These are phyloP conservation scores for Capronia americana DNA, from an alignment of 2,329 filamentous ascomycete species.

Conservation along the genomic window DNA sequence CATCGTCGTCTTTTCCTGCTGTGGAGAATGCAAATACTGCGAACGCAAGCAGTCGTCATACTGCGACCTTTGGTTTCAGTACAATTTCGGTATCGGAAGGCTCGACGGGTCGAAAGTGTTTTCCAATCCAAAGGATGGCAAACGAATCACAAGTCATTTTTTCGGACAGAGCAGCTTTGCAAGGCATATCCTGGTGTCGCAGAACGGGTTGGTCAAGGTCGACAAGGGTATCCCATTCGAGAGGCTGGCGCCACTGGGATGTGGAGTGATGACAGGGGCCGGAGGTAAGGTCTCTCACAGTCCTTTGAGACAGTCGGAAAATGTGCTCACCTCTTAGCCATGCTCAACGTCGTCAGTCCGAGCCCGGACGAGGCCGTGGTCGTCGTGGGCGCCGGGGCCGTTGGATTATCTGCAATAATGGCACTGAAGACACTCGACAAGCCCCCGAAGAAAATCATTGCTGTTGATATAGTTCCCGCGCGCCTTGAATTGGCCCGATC, in stretches of 20 bases:
- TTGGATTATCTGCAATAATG: constrained; percentile 46
- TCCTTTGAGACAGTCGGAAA: neutral
- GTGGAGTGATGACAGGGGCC: constrained; percentile 44
- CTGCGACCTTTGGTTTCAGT: constrained; percentile 40
- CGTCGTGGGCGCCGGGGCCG: constrained; percentile 44
- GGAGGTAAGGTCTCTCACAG: constrained; percentile 35
- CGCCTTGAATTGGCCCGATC: constrained; percentile 52
- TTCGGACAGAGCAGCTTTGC: constrained; percentile 45
- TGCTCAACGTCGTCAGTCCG: constrained; percentile 38
- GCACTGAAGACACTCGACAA: constrained; percentile 41
- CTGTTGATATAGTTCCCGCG: constrained; percentile 53
- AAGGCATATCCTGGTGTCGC: constrained; percentile 39
- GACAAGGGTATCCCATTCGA: constrained; percentile 36
- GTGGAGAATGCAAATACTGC: constrained; percentile 39
- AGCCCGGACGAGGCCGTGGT: constrained; percentile 39
- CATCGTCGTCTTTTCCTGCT: constrained; percentile 55
- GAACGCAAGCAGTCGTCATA: constrained; percentile 36
- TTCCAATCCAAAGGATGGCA: constrained; percentile 20
- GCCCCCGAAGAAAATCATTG: constrained; percentile 48
- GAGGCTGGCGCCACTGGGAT: constrained; percentile 42
- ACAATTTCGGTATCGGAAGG: constrained; percentile 38
- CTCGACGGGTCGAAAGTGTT: constrained; percentile 38
- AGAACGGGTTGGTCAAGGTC: constrained; percentile 39
- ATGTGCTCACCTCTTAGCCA: constrained; percentile 28
- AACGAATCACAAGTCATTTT: constrained; percentile 37